Conservation (phyloP, 2,329 filamentous ascomycete genomes). For the Alternaria gansuensis region DNA sequence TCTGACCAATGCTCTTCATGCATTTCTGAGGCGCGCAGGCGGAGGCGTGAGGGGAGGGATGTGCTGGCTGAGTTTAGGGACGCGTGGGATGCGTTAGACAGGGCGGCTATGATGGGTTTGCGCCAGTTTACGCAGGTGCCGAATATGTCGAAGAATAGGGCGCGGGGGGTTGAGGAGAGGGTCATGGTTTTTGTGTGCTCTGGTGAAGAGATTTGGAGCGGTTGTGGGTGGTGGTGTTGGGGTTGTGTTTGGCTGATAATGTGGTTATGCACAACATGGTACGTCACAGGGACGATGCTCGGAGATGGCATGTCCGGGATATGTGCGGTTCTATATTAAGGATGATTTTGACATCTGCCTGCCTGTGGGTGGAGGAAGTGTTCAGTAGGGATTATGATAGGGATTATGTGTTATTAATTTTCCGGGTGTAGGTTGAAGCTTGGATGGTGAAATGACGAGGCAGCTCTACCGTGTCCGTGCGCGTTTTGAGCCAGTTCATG, state of each 20-base stretch:
- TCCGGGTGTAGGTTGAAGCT: too few species aligned
- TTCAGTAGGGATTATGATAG: too few species aligned
- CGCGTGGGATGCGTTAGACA: conserved; percentile 61
- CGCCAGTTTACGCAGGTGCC: conserved; percentile 85
- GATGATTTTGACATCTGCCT: too few species aligned
- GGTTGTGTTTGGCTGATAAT: neutral
- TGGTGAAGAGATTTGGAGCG: conserved; percentile 16
- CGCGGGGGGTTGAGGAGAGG: conserved; percentile 56
- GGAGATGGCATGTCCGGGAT: neutral
- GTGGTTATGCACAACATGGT: conserved; percentile 8
- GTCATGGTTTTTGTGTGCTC: conserved; percentile 31
- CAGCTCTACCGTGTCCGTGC: too few species aligned
- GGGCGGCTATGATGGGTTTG: conserved; percentile 67
- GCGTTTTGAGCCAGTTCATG: too few species aligned
- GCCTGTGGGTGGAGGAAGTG: too few species aligned
- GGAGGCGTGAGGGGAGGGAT: conserved; percentile 59
- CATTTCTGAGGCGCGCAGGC: conserved; percentile 61
- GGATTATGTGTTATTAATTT: too few species aligned
- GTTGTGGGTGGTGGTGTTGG: neutral
- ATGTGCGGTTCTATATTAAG: too few species aligned
- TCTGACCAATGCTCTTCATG: conserved; percentile 66
- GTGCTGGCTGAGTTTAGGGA: conserved; percentile 59
- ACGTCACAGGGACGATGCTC: conserved; percentile 3
- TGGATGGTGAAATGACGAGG: too few species aligned
- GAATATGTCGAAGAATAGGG: conserved; percentile 78